Evolutionary conservation across 148 eudicot species (phyloP), one percentile per base, ranked within the genome.

Genomic region (Heliosperma pusillum): DNA sequence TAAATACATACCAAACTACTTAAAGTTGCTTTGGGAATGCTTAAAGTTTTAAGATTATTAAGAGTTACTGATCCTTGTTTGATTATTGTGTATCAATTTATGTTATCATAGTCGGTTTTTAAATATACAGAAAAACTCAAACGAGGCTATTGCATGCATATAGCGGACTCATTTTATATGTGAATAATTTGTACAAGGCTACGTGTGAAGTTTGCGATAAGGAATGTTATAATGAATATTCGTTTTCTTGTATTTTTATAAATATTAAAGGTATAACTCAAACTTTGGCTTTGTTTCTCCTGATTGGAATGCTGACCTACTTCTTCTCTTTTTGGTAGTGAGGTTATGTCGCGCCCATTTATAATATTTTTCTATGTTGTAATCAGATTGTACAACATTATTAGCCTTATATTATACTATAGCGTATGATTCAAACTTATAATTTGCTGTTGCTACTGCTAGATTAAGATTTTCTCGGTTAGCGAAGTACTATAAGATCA

Each of bases 131-230:
- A 36, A 36, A 36, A 36, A 36, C 3, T 36, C 42, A 36, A 36
- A 36, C 7, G 42, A 36, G 42, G 7, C 8, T 36, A 36, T 36
- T 10, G 45, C 56, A 77, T 66, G 76, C 66, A 36, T 36, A 7
- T 36, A 36, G 42, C 42, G 40, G 40, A 33, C 40, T 33, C 40
- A 33, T 33, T 33, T 33, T 33, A 33, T 33, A 33, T 33, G 40
- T 3, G 3, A 74, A 69, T 74, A 50, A 5, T 66, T 69, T 40
- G 29, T n/a, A n/a, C n/a, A n/a, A n/a, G n/a, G n/a, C n/a, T n/a
- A n/a, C n/a, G n/a, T n/a, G n/a, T n/a, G n/a, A n/a, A n/a, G n/a
- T n/a, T n/a, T n/a, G n/a, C n/a, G n/a, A n/a, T n/a, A n/a, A n/a
- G n/a, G n/a, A n/a, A n/a, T n/a, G n/a, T n/a, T n/a, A 27, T 27